Evolutionary conservation across 495 filamentous ascomycete species (phyloP).

Genomic region (Chaetomium cochliodes): DNA sequence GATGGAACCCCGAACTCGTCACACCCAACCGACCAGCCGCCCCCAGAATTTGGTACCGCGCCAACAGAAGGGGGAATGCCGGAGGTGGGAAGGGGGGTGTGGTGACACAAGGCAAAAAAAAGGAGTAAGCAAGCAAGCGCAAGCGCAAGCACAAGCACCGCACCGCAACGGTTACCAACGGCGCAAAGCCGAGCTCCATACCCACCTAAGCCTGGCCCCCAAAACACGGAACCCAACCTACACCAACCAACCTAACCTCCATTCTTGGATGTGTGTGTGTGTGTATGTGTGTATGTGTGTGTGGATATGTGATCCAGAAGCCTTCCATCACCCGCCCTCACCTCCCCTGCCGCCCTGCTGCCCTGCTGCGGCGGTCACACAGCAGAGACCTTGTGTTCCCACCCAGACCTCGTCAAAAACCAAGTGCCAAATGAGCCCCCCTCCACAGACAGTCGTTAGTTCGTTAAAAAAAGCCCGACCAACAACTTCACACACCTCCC

Average conservation of each 20-base stretch:
- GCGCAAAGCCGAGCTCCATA: background rate
- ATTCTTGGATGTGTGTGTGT: too few species aligned
- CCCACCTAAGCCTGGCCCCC: background rate
- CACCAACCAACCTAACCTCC: background rate
- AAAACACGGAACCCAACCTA: background rate
- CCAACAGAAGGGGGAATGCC: background rate
- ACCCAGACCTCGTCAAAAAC: too few species aligned
- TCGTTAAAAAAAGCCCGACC: too few species aligned
- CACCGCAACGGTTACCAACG: background rate
- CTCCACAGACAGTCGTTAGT: too few species aligned
- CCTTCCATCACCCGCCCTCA: background rate
- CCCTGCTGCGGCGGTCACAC: background rate
- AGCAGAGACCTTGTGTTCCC: background rate
- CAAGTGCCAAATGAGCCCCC: too few species aligned
- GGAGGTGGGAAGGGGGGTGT: too few species aligned
- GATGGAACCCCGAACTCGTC: background rate
- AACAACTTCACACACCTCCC: background rate
- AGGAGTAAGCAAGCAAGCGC: too few species aligned
- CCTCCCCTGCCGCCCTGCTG: too few species aligned
- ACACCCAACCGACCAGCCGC: background rate
- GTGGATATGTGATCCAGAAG: background rate
- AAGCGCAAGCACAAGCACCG: background rate
- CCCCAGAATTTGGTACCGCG: background rate
- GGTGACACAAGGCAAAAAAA: background rate
- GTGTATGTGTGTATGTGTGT: too few species aligned